These are phyloP conservation scores for Cordyceps cateniannulata DNA, from an alignment of 2,329 filamentous ascomycete genomes.

Conservation along the genomic window DNA sequence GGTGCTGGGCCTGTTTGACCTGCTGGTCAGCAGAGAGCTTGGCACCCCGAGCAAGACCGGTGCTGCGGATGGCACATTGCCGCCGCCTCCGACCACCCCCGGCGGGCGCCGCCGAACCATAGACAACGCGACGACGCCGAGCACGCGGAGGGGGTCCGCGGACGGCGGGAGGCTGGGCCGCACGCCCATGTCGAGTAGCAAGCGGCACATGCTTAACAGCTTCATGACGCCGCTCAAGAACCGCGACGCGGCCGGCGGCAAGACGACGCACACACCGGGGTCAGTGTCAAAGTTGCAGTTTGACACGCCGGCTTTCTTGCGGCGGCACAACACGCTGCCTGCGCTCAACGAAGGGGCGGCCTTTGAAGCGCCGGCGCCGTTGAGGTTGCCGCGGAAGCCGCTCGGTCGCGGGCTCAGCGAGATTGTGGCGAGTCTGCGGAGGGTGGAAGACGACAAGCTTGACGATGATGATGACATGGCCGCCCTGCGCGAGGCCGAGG, in stretches of 20 bases:
- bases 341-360: conserved; percentile 50
- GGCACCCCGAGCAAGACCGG: conserved; percentile 42
- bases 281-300: conserved; percentile 53
- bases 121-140: conserved; percentile 42
- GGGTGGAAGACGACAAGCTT: conserved; percentile 60
- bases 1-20: conserved; percentile 71
- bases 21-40: conserved; percentile 47
- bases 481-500: conserved; percentile 64
- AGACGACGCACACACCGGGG: conserved; percentile 42
- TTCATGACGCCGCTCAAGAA: conserved; percentile 61
- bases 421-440: conserved; percentile 64
- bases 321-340: conserved; percentile 37
- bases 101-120: conserved; percentile 14
- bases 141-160: conserved; percentile 31
- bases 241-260: conserved; percentile 31
- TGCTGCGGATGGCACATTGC: conserved; percentile 10
- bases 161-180: conserved; percentile 30
- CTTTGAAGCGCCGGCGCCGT: conserved; percentile 40
- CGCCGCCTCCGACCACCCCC: conserved; percentile 15
- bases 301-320: conserved; percentile 67
- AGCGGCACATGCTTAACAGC: conserved; percentile 53
- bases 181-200: conserved; percentile 51
- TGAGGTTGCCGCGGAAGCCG: conserved; percentile 51
- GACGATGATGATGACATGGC: conserved; percentile 77
- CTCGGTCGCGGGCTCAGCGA: conserved; percentile 66